phyloP scores from a whole-genome alignment of 2,329 filamentous ascomycete genomes.

The Lachnellula subtilissima region DNA sequence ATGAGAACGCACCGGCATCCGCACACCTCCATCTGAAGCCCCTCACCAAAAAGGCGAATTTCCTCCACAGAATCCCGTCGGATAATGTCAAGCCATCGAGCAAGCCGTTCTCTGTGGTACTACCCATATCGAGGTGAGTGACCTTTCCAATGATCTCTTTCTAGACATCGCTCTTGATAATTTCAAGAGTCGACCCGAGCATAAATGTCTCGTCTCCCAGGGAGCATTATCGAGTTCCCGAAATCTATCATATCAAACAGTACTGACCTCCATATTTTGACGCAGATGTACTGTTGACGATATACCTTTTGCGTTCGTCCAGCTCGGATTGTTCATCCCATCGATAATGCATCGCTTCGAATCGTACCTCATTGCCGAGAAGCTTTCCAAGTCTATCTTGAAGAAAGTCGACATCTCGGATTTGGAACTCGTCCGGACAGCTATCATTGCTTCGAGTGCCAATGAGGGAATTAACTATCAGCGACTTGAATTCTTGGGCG shows the following conservation, averaged over 20 bases:
- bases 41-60: conserved; percentile 54
- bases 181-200: too few relatives aligned
- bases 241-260: too few relatives aligned
- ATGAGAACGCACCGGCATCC: conserved; percentile 39
- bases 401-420: conserved; percentile 48
- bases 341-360: conserved; percentile 68
- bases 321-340: conserved; percentile 61
- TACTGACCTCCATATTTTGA: too few relatives aligned
- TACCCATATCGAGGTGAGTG: conserved; percentile 36
- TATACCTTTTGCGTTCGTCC: conserved; percentile 35
- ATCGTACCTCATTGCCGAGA: conserved; percentile 55
- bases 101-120: conserved; percentile 40
- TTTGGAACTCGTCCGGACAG: conserved; percentile 55
- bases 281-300: conserved; percentile 45
- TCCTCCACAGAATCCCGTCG: conserved; percentile 42
- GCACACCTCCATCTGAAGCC: conserved; percentile 45
- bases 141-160: too few relatives aligned
- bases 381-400: conserved; percentile 54
- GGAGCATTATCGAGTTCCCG: too few relatives aligned
- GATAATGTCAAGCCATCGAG: conserved; percentile 3
- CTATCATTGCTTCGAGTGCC: conserved; percentile 64
- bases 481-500: conserved; percentile 80
- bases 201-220: too few relatives aligned
- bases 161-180: too few relatives aligned
- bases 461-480: conserved; percentile 67